Base-by-base conservation (phyloP, 306 rosid genomes). In the Cucurbita maxima region DNA sequence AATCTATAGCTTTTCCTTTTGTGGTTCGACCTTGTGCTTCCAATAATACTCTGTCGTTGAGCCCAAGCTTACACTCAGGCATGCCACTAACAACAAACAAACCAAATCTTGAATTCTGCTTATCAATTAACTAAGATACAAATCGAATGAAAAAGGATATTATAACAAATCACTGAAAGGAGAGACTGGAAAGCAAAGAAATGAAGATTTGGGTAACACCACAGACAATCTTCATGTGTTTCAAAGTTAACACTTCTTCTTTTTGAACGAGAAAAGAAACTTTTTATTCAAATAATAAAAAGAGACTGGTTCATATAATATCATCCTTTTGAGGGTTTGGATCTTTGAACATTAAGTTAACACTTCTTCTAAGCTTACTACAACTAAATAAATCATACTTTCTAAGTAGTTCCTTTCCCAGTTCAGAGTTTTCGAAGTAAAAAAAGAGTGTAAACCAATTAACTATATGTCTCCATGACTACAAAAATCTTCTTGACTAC, bases 1-100 rank as follows among this genome's bases (percentile, higher is more conserved):
- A 84, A 86, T 94, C 99, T 82, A 94, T 94, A 25, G 97, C 95
- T 83, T 94, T 91, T 76, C 97, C 99, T 79, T 94, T 94, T 68
- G 99, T 83, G 19, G 96, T 72, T 80, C 99, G 89, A 74, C 99
- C 98, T 86, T 92, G 98, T 60, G 98, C 98, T 82, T 92, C 98
- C 84, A 92, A 79, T 66, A 92, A 75, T 62, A 92, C 89, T 86
- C 98, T 83, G 78, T 92, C 98, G 64, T 92, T 92, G 15, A 92
- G 88, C 78, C 98, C 98, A 79, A 92, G 96, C 86, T 90, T 92
- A 85, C 98, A 92, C 81, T 92, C 98, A 3, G 98, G 98, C 98
- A 92, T 92, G 79, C 98, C 98, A 87, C 98, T 92, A 81, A 77
- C 22, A 48, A 45, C 3, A 69, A 57, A 82, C 55, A 82, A 77